These are phyloP conservation scores for Breynia disticha DNA, from an alignment of 441 rosid genomes.

Conservation along the genomic window DNA sequence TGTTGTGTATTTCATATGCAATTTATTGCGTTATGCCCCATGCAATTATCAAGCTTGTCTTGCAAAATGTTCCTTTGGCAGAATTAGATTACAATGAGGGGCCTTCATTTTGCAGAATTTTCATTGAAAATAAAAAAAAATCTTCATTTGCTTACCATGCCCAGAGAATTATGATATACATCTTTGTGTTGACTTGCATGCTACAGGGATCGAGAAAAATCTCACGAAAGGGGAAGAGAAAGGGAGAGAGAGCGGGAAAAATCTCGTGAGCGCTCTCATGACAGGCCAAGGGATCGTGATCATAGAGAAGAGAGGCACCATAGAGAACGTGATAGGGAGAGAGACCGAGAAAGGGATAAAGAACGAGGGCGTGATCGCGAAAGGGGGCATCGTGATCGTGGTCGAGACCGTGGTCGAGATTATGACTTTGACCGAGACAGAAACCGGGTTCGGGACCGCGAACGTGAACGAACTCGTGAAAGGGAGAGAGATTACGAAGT, in stretches of 20 bases:
- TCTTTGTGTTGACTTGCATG: conserved; percentile 3
- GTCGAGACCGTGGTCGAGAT: conserved; percentile 26
- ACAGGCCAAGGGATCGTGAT: conserved; percentile 70
- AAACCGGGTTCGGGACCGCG: conserved; percentile 37
- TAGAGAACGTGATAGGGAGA: conserved; percentile 60
- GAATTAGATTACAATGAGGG: no score
- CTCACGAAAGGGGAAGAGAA: conserved; percentile 73
- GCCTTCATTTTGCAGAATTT: no score
- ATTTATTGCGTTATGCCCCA: no score
- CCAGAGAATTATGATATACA: no score
- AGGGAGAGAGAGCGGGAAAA: conserved; percentile 60
- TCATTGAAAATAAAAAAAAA: no score
- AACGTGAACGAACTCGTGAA: conserved; percentile 33
- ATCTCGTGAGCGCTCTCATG: conserved; percentile 63
- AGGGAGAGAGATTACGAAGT: conserved; percentile 57
- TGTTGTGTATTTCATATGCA: not conserved
- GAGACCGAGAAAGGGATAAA: conserved; percentile 50
- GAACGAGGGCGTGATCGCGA: conserved; percentile 44
- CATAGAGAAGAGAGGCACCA: conserved; percentile 72
- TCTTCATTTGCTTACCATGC: no score
- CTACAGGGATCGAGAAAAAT: conserved; percentile 51
- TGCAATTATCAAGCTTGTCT: no score
- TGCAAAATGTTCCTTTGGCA: no score
- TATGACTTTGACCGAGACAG: conserved; percentile 41
- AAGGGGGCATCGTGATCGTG: conserved; percentile 33